Conservation (phyloP, 1,284 basidiomycete species). For the Mycena citricolor region DNA sequence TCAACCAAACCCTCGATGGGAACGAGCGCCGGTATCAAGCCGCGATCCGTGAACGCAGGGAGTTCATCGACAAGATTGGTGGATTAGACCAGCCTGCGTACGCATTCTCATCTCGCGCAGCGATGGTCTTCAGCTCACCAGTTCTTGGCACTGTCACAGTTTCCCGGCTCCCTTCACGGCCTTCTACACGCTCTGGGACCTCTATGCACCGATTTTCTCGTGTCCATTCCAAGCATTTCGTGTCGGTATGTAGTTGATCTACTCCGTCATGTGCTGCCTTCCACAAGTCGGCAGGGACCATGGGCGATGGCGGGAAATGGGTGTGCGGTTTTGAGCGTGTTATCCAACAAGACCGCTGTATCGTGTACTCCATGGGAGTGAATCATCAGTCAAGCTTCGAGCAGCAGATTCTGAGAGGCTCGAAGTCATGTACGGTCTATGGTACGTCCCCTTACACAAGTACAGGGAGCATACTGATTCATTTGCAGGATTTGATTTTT, state of each 20-base stretch:
- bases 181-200: constrained; percentile 18
- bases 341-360: constrained; percentile 42
- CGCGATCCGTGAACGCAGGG: constrained; percentile 6
- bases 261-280: not conserved
- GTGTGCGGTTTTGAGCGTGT: constrained; percentile 19
- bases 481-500: constrained; percentile 1
- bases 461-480: no score
- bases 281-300: constrained; percentile 2
- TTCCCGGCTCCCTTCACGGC: no score
- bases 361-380: constrained; percentile 22
- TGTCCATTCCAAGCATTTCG: constrained; percentile 15
- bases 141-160: no score
- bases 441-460: no score
- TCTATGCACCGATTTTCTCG: constrained; percentile 10
- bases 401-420: constrained; percentile 14
- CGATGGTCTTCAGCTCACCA: no score
- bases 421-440: no score
- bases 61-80: constrained; percentile 9
- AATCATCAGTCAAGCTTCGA: constrained; percentile 20
- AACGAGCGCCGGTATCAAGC: constrained; percentile 15
- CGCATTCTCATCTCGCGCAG: no score
- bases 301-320: constrained; percentile 21
- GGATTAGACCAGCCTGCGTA: constrained; percentile 2
- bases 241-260: constrained; percentile 3
- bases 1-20: constrained; percentile 11